phyloP scores from a whole-genome alignment of 257 asterid genomes.

The Cruciata laevipes region DNA sequence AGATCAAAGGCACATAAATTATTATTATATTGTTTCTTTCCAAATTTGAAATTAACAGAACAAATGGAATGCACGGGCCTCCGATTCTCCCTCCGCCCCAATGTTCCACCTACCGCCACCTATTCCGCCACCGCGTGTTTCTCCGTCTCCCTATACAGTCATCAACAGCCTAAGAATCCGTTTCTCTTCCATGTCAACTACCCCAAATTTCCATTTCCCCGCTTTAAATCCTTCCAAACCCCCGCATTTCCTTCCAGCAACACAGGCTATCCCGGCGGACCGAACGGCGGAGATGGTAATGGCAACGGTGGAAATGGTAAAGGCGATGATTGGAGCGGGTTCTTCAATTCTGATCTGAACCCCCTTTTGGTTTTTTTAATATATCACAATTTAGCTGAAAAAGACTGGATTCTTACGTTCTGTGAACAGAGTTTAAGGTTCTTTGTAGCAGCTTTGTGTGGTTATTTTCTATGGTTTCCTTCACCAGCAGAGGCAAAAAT shows the following conservation, averaged over 20 bases:
- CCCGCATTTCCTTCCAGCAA: slow-evolving; percentile 17
- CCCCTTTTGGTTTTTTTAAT: slow-evolving; percentile 27
- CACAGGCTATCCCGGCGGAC: neutral
- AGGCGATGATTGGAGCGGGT: slow-evolving; percentile 28
- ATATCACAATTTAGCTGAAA: slow-evolving; percentile 15
- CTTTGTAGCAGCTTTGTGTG: slow-evolving; percentile 31
- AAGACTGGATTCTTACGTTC: slow-evolving; percentile 14
- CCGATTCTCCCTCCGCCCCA: slow-evolving; percentile 19
- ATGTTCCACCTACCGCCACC: slow-evolving; percentile 14
- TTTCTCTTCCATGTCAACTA: slow-evolving; percentile 18
- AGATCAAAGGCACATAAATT: too few species aligned
- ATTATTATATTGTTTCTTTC: too few species aligned
- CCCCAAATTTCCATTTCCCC: slow-evolving; percentile 12
- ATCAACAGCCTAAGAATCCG: slow-evolving; percentile 12
- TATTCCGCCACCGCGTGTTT: slow-evolving; percentile 16
- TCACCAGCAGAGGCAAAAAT: slow-evolving; percentile 56
- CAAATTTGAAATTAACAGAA: neutral
- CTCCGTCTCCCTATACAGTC: slow-evolving; percentile 18
- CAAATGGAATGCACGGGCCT: slow-evolving; percentile 48
- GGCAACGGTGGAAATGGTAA: slow-evolving; percentile 31
- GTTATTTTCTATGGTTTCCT: slow-evolving; percentile 31
- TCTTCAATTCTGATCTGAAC: slow-evolving; percentile 33
- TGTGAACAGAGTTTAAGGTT: slow-evolving; percentile 18
- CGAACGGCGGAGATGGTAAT: slow-evolving; percentile 23
- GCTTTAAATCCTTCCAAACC: slow-evolving; percentile 22